Evolutionary conservation across 1,284 basidiomycete species (phyloP), one percentile per base, ranked within the genome.

Genomic region (Cryptococcus sp.): DNA sequence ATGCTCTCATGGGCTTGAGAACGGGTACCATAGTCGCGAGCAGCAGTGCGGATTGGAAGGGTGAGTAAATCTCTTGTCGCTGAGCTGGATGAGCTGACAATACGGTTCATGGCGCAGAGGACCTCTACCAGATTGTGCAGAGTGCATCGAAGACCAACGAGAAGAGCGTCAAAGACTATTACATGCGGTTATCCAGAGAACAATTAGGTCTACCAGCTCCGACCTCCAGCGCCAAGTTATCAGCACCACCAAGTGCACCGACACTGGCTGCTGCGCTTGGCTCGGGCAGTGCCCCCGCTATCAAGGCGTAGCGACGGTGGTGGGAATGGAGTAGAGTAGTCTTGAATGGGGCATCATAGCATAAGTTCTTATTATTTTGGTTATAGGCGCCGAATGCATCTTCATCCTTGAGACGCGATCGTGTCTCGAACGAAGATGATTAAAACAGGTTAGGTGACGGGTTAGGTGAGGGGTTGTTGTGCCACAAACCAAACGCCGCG

Each of bases 81-180:
- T 20, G 44, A 11, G 41, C 35, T 51, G 35, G 19, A 11, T 45
- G 16, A n/a, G 42, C 42, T 45, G 16, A 45, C 16, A n/a, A 19
- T 4, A n/a, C 8, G 11, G 22, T 15, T n/a, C 42, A 45, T 45
- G 3, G 15, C 4, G 10, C 38, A 67, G 68, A 68, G 50, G 66
- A 68, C 45, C 42, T 70, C 19, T 70, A 67, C 44, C 47, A 53
- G 16, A 67, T 68, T 35, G 65, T 70, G 1, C 51, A 58, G 42
- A 56, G 57, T 25, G 61, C 66, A 22, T 61, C 62, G 22, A 55
- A 45, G 17, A 44, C 49, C 2, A 52, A 47, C 16, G 68, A 71
- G 53, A 41, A 44, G 5, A 39, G 56, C 17, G 53, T 54, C 46
- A 60, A 64, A n/a, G 57, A 59, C 3, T 56, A 58, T 20, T 71